Evolutionary conservation across 1,284 basidiomycete species (phyloP).

Genomic region (Coniferiporia weirii): DNA sequence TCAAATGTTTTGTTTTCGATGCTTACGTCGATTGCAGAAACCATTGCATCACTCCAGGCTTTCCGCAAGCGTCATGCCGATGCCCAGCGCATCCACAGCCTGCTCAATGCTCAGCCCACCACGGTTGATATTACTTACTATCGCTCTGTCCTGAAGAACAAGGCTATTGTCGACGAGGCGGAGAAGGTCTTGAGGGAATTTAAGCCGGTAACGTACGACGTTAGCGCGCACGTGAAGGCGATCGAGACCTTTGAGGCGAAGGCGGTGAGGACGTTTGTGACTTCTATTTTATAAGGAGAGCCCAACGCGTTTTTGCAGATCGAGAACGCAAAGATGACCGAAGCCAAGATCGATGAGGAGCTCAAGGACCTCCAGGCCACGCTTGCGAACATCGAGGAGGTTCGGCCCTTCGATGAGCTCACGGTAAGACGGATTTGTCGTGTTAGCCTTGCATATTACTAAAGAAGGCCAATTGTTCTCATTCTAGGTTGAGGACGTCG

Average conservation of each 20-base stretch:
- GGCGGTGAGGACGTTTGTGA: conserved; percentile 62
- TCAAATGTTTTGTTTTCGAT: background rate
- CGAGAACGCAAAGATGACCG: conserved; percentile 86
- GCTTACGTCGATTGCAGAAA: conserved; percentile 50
- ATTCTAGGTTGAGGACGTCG: conserved; percentile 80
- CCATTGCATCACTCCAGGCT: conserved; percentile 81
- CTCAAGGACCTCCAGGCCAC: conserved; percentile 91
- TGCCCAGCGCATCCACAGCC: conserved; percentile 73
- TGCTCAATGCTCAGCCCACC: conserved; percentile 69
- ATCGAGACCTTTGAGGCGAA: conserved; percentile 97
- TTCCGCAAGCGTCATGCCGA: conserved; percentile 96
- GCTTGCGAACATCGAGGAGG: conserved; percentile 95
- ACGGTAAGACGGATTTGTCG: conserved; percentile 52
- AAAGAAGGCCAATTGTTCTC: background rate
- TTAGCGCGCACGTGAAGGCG: conserved; percentile 85
- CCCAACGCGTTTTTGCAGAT: conserved; percentile 47
- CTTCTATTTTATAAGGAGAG: conserved; percentile 6
- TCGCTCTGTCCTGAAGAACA: conserved; percentile 89
- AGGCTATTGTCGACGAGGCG: conserved; percentile 86
- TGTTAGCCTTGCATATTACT: conserved; percentile 1
- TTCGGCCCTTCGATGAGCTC: conserved; percentile 96
- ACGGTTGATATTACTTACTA: conserved; percentile 90
- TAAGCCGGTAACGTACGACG: conserved; percentile 97
- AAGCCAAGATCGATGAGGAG: conserved; percentile 89
- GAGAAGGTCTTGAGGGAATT: conserved; percentile 88